phyloP scores from a whole-genome alignment of 106 monocot genomes.

The Acanthochlamys bracteata region DNA sequence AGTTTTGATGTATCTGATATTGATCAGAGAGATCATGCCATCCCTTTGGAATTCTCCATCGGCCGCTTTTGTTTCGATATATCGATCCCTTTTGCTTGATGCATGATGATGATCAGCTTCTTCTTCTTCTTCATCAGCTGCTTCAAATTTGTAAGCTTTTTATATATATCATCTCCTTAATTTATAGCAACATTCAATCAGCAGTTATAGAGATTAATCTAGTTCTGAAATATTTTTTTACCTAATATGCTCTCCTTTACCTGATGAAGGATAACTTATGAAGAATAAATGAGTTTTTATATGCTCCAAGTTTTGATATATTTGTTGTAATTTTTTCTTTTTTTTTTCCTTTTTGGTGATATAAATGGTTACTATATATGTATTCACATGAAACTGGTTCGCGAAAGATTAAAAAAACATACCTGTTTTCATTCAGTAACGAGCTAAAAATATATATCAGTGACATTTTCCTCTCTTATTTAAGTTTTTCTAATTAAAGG shows the following conservation, averaged over 20 bases:
- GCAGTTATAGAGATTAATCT: too few species aligned
- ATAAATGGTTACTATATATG: too few species aligned
- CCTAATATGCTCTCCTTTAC: too few species aligned
- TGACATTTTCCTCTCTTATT: too few species aligned
- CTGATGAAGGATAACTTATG: too few species aligned
- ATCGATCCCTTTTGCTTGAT: neutral
- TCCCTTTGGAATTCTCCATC: slow-evolving; percentile 24
- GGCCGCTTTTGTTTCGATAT: neutral
- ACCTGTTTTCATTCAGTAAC: too few species aligned
- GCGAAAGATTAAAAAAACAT: too few species aligned
- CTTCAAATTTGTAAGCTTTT: neutral
- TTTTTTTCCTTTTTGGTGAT: neutral
- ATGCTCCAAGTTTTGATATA: neutral
- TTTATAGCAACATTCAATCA: neutral
- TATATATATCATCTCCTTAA: neutral
- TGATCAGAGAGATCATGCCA: slow-evolving; percentile 12
- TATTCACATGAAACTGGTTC: too few species aligned
- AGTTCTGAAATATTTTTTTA: too few species aligned
- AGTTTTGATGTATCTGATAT: neutral
- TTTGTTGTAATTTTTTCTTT: neutral
- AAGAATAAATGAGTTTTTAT: too few species aligned
- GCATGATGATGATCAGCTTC: neutral
- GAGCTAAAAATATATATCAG: too few species aligned
- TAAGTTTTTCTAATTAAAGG: too few species aligned
- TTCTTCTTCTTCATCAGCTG: neutral